These are phyloP conservation scores for Immersiporthe knoxdaviesiana DNA, from an alignment of 2,329 filamentous ascomycete genomes.

Conservation along the genomic window DNA sequence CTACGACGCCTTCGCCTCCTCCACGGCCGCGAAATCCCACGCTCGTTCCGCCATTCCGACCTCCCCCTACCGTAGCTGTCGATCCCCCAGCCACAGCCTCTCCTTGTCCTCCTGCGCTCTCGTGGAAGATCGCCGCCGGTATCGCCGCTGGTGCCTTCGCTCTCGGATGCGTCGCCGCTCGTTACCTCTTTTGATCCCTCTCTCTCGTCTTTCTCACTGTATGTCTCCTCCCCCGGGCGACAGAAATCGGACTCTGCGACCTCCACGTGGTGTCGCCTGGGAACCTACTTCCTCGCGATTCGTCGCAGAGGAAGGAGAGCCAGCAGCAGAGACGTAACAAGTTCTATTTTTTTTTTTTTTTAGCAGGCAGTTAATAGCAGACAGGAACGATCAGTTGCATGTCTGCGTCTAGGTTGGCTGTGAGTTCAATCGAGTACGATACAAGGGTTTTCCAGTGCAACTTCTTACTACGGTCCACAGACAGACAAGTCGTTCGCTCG, in stretches of 20 bases:
- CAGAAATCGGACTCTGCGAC: conserved; percentile 25
- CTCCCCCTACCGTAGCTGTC: conserved; percentile 5
- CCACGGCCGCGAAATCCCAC: conserved; percentile 18
- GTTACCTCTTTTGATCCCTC: conserved; percentile 19
- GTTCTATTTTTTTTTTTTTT: not conserved
- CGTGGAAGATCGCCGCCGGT: conserved; percentile 23
- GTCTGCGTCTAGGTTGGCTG: not conserved
- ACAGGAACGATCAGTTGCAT: not conserved
- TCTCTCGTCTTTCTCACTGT: not conserved
- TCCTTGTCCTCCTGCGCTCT: conserved; percentile 6
- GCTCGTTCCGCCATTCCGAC: conserved; percentile 10
- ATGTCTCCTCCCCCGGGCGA: conserved; percentile 10
- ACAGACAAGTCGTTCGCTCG: too few species aligned
- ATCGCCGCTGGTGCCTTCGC: conserved; percentile 23
- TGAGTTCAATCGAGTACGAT: not conserved
- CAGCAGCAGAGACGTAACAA: conserved; percentile 18
- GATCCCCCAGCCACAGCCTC: not conserved
- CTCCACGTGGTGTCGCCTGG: conserved; percentile 26
- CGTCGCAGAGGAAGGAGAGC: conserved; percentile 7
- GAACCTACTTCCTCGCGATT: conserved; percentile 13
- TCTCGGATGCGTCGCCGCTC: conserved; percentile 26
- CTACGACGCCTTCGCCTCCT: not conserved
- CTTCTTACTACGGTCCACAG: not conserved
- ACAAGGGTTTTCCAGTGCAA: not conserved
- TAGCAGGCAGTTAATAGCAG: not conserved